Evolutionary conservation across 139 green algal species (phyloP).

Genomic region (Astrephomene gubernaculifera): DNA sequence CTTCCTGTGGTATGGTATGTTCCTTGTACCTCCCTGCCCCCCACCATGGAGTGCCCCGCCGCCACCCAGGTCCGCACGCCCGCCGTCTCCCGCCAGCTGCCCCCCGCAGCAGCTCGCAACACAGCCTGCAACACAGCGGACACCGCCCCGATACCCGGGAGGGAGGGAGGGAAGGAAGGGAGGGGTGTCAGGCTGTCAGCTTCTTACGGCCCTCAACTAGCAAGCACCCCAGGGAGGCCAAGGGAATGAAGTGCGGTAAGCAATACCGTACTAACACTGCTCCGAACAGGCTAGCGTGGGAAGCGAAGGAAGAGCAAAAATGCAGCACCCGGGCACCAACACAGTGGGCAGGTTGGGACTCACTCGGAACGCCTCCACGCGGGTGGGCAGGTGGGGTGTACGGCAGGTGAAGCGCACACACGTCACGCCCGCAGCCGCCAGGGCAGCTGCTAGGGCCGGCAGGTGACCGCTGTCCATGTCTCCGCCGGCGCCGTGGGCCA

Average conservation of each 20-base stretch:
- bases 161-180: no score
- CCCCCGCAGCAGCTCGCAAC: neutral
- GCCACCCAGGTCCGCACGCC: slow-evolving; percentile 22
- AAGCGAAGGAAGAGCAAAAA: no score
- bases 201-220: no score
- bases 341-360: no score
- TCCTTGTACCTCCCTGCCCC: neutral
- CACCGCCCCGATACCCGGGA: no score
- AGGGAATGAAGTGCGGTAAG: no score
- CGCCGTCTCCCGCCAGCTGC: neutral
- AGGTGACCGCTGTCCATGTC: slow-evolving; percentile 50
- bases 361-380: slow-evolving; percentile 42
- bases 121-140: slow-evolving; percentile 39
- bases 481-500: slow-evolving; percentile 62
- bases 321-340: no score
- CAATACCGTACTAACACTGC: no score
- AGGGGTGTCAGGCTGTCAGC: no score
- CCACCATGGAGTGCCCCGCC: slow-evolving; percentile 58
- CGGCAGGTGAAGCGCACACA: slow-evolving; percentile 57
- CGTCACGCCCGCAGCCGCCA: slow-evolving; percentile 28
- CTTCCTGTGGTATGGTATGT: no score
- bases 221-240: no score
- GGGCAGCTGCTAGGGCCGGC: slow-evolving; percentile 6
- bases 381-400: slow-evolving; percentile 37
- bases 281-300: no score